A percentile compares a stretch with the other conserved stretches of the same genome.
Conservation (phyloP, 768 basidiomycete species). For the Amanita brunnescens region DNA sequence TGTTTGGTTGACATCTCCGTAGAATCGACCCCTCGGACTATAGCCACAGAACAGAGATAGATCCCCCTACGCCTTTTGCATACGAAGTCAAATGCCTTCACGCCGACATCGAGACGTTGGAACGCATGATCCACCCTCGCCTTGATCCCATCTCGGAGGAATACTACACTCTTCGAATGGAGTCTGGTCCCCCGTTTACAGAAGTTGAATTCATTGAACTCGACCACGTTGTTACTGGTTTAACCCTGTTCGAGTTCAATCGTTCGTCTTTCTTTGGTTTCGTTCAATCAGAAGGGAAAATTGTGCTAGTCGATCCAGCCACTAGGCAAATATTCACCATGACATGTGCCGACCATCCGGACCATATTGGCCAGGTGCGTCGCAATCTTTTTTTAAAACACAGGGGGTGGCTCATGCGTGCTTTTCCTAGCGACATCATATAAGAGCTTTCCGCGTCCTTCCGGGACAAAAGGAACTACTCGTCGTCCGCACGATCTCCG, state of each 20-base stretch:
- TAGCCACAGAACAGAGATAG: constrained; percentile 28
- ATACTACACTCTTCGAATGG: constrained; percentile 15
- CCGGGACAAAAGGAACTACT: constrained; percentile 44
- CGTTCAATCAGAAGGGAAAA: constrained; percentile 3
- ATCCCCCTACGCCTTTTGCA: constrained; percentile 32
- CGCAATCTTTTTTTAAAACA: background rate
- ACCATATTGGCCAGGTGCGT: constrained; percentile 18
- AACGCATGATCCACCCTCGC: constrained; percentile 33
- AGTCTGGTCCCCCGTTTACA: constrained; percentile 1
- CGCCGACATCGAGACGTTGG: constrained; percentile 34
- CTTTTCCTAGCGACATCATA: constrained; percentile 32
- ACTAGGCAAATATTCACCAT: constrained; percentile 16
- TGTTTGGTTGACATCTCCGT: background rate
- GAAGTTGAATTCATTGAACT: constrained; percentile 5
- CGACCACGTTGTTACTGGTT: constrained; percentile 4
- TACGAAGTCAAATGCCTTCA: constrained; percentile 37
- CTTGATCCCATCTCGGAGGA: constrained; percentile 27
- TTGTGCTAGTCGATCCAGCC: constrained; percentile 4
- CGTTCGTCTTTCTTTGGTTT: constrained; percentile 13
- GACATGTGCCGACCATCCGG: constrained; percentile 25
- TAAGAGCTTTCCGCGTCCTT: constrained; percentile 43
- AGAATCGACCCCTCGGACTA: constrained; percentile 32
- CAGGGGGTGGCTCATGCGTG: background rate
- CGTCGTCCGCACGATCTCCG: constrained; percentile 34
- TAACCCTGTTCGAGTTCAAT: constrained; percentile 36